phyloP scores from a whole-genome alignment of 768 basidiomycete species.

The Boletus vermiculosoides region DNA sequence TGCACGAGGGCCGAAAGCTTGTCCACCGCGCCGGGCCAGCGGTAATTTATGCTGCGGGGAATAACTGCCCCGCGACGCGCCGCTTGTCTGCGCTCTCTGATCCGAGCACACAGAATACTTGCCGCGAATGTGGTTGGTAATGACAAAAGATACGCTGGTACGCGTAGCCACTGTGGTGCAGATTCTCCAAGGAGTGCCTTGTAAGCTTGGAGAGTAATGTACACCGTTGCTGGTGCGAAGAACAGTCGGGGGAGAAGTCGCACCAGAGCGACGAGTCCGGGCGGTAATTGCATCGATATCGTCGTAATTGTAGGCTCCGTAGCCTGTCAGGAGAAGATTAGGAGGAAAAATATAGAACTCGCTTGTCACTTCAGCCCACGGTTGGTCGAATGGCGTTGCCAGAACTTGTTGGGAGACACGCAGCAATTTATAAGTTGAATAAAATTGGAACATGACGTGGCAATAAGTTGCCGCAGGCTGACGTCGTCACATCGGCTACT shows the following conservation, averaged over 20 bases:
- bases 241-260: constrained; percentile 30
- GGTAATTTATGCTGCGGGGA: constrained; percentile 39
- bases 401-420: neutral
- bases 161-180: constrained; percentile 11
- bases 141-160: constrained; percentile 22
- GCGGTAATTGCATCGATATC: constrained; percentile 21
- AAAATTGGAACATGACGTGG: too few species aligned
- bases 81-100: constrained; percentile 44
- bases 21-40: constrained; percentile 47
- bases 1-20: constrained; percentile 39
- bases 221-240: constrained; percentile 18
- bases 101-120: constrained; percentile 40
- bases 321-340: neutral
- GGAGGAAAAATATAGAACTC: neutral
- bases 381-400: neutral
- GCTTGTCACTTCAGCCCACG: neutral
- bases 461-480: too few species aligned
- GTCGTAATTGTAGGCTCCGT: neutral
- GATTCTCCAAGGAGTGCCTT: neutral
- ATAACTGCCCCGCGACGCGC: constrained; percentile 45
- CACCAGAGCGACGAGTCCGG: constrained; percentile 34
- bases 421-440: neutral
- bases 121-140: constrained; percentile 23
- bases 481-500: too few species aligned
- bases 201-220: constrained; percentile 13